Base-by-base conservation (phyloP, 2,329 filamentous ascomycete species). In the Fonsecaea monophora region DNA sequence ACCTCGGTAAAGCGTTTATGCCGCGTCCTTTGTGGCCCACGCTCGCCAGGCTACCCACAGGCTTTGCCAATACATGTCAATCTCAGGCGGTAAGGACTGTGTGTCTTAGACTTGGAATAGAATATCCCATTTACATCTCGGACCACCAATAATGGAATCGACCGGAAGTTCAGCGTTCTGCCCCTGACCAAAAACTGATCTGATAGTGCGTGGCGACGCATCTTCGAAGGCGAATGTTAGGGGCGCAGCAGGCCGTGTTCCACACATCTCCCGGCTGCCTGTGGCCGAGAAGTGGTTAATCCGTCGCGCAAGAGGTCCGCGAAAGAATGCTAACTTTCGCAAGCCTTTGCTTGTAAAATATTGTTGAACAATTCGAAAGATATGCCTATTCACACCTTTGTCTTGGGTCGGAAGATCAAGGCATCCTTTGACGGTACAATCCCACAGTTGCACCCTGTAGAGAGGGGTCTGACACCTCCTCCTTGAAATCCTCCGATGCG, bases 401-500 rank as follows among this genome's bases (percentile, higher is more conserved):
- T 25, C 40, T 58, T 66, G 10, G 54, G 60, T 40, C 50, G 45
- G 18, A 61, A 53, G n/a, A 62, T 18, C 18, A 62, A 21, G 15
- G 30, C n/a, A 13, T 64, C 57, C 40, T 59, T 40, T 18, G 40
- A 21, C 21, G 40, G 58, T 25, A 45, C 34, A 9, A 55, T 32
- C 15, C 35, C 61, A 55, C 66, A 68, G 10, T 5, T 10, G 53
- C 62, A 68, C 12, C 37, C 30, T 12, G 62, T 65, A 7, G 62
- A 62, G 9, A 32, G 10, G n/a, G 62, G 66, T 10, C 40, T 58
- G 7, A 68, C 45, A 12, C 40, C 30, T 45, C 59, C 66, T 48
- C 62, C 62, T 38, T 68, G 66, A 54, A 56, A 68, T 32, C 66
- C 66, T 60, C 66, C 66, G 35, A 68, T 68, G 50, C 66, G 66